Conservation (phyloP, 495 filamentous ascomycete genomes). For the Daldinia caldariorum region DNA sequence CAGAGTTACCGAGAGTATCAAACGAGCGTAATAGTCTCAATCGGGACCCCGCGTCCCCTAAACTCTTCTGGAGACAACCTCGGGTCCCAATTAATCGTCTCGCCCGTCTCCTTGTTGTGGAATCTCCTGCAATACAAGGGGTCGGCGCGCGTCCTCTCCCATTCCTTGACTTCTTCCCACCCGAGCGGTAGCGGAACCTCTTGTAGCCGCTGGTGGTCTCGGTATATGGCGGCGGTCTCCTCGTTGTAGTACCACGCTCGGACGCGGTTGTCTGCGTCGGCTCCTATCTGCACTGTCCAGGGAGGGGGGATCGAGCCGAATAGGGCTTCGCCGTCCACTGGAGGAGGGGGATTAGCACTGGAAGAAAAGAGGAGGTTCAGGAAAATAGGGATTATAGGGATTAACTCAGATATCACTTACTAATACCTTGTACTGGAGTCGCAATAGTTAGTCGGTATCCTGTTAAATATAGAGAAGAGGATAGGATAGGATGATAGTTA, state of each 20-base stretch:
- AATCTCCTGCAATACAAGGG: conserved; percentile 22
- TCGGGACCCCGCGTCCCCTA: conserved; percentile 6
- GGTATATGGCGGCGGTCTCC: not conserved
- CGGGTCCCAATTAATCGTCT: conserved; percentile 35
- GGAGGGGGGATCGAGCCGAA: conserved; percentile 17
- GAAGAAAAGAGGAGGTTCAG: not conserved
- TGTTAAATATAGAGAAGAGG: not conserved
- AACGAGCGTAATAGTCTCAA: conserved; percentile 30
- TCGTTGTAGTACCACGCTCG: conserved; percentile 6
- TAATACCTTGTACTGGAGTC: conserved; percentile 22
- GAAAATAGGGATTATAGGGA: not conserved
- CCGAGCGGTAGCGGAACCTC: conserved; percentile 17
- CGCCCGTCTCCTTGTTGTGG: conserved; percentile 23
- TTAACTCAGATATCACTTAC: conserved; percentile 11
- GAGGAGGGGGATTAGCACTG: not conserved
- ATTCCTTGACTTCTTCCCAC: conserved; percentile 25
- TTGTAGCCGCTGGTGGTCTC: conserved; percentile 20
- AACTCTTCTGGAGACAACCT: conserved; percentile 28
- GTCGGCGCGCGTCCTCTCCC: conserved; percentile 13
- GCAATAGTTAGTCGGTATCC: conserved; percentile 7
- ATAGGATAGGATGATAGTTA: no score
- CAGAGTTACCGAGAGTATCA: conserved; percentile 13
- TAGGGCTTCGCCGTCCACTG: conserved; percentile 31
- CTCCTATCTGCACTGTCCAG: not conserved
- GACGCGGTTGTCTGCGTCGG: not conserved